A percentile compares a stretch with the other conserved stretches of the same genome.
These are phyloP conservation scores for Sporopachydermia lactativora DNA, from an alignment of 805 yeast species.

Conservation along the genomic window DNA sequence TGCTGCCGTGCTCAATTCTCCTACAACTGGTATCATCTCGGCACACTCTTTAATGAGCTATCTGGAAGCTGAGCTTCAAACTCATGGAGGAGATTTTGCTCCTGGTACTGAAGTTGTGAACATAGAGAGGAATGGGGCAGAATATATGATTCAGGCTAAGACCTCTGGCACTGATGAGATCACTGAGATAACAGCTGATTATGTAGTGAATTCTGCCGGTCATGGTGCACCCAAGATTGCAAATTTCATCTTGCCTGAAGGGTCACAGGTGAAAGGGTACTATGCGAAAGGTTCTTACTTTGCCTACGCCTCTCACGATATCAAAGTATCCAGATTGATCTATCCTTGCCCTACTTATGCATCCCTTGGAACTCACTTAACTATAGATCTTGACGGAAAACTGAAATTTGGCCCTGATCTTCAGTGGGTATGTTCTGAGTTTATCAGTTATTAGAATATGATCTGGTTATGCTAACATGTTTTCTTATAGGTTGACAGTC, in stretches of 20 bases:
- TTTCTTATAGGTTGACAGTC: slow-evolving; percentile 14
- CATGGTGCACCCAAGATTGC: slow-evolving; percentile 58
- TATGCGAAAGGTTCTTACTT: slow-evolving; percentile 84
- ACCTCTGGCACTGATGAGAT: slow-evolving; percentile 18
- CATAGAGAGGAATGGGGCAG: slow-evolving; percentile 13
- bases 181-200: slow-evolving; percentile 33
- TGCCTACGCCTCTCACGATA: slow-evolving; percentile 33
- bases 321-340: slow-evolving; percentile 40
- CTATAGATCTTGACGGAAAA: slow-evolving; percentile 70
- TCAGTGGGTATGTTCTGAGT: slow-evolving; percentile 45
- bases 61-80: slow-evolving; percentile 38
- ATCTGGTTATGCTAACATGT: slow-evolving; percentile 14
- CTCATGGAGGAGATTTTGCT: slow-evolving; percentile 49
- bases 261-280: slow-evolving; percentile 40
- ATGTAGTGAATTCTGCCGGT: slow-evolving; percentile 70
- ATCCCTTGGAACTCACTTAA: slow-evolving; percentile 82
- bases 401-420: slow-evolving; percentile 80
- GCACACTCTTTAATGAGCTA: slow-evolving; percentile 66
- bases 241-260: slow-evolving; percentile 51
- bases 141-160: slow-evolving; percentile 18
- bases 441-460: slow-evolving; percentile 2
- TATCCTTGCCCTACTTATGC: slow-evolving; percentile 67
- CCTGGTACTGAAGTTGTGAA: slow-evolving; percentile 42
- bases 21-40: slow-evolving; percentile 73
- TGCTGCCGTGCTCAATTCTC: slow-evolving; percentile 52